Evolutionary conservation across 2,329 filamentous ascomycete species (phyloP), one percentile per base, ranked within the genome.

Genomic region (Neofusicoccum sp.): DNA sequence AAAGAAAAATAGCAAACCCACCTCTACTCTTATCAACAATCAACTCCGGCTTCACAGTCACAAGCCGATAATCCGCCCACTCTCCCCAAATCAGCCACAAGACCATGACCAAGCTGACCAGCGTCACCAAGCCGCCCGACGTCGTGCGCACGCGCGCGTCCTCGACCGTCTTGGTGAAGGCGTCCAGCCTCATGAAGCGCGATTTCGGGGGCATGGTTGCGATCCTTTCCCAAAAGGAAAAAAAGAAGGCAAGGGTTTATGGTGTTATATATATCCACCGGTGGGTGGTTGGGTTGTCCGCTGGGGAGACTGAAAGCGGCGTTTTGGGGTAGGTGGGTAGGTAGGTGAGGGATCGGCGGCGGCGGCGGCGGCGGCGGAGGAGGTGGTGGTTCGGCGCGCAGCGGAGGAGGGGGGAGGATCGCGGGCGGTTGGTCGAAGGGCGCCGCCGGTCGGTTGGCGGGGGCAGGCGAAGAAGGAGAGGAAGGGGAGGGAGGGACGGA

Each of bases 141-240:
- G 93, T 97, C 33, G 95, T 99, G 70, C 96, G 89, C 73, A 99
- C 87, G 69, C 95, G 87, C 67, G 96, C 95, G 86, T 99, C 95
- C 76, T 99, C 95, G 68, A 99, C 95, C 11, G 95, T 99, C 80
- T 99, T 99, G 56, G 93, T 96, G 76, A 99, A 99, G 83, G 95
- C 95, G 78, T 99, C 95, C 65, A 99, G 90, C 85, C 89, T 89
- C 63, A 90, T 96, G 75, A 99, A 97, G 76, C 95, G 88, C 68
- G 91, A 96, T 82, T 96, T 96, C 71, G 88, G 80, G 66, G 93
- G 82, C 95, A 98, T 98, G 40, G 57, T 69, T 33, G n/a, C 38
- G 48, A 31, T 26, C n/a, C n/a, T n/a, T n/a, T n/a, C n/a, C n/a
- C n/a, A n/a, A n/a, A n/a, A n/a, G n/a, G n/a, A n/a, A n/a, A n/a